Conservation (phyloP, 495 filamentous ascomycete species). For the Penicillium verhagenii region DNA sequence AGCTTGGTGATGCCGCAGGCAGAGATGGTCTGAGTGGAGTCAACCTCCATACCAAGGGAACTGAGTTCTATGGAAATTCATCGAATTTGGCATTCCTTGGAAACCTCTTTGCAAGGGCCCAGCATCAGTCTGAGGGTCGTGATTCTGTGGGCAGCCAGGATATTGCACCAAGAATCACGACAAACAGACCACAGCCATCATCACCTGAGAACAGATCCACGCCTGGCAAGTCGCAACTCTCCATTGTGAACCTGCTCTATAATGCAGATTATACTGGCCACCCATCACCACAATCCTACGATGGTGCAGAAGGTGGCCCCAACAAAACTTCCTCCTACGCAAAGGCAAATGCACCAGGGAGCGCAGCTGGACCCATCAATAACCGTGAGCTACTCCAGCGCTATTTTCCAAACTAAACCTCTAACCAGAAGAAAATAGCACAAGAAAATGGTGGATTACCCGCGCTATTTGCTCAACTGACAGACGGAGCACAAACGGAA, state of each 20-base stretch:
- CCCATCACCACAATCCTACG: constrained; percentile 6
- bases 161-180: neutral
- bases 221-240: constrained; percentile 17
- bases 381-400: neutral
- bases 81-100: constrained; percentile 27
- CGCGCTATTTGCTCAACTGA: constrained; percentile 7
- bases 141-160: neutral
- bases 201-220: neutral
- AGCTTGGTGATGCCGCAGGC: constrained; percentile 19
- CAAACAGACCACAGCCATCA: neutral
- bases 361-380: neutral
- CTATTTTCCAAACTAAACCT: neutral
- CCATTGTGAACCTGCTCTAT: constrained; percentile 27
- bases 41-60: constrained; percentile 30
- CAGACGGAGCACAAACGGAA: constrained; percentile 17
- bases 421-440: neutral
- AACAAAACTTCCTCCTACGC: neutral
- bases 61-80: constrained; percentile 29
- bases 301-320: neutral
- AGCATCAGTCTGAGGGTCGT: constrained; percentile 14
- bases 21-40: constrained; percentile 25
- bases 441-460: neutral
- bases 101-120: constrained; percentile 23
- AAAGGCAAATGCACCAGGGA: neutral
- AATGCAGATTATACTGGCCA: constrained; percentile 22